Percentiles rank a stretch among this genome's conserved stretches.
Evolutionary conservation across 2,329 filamentous ascomycete species (phyloP).

Genomic region (Aspergillus sp.): DNA sequence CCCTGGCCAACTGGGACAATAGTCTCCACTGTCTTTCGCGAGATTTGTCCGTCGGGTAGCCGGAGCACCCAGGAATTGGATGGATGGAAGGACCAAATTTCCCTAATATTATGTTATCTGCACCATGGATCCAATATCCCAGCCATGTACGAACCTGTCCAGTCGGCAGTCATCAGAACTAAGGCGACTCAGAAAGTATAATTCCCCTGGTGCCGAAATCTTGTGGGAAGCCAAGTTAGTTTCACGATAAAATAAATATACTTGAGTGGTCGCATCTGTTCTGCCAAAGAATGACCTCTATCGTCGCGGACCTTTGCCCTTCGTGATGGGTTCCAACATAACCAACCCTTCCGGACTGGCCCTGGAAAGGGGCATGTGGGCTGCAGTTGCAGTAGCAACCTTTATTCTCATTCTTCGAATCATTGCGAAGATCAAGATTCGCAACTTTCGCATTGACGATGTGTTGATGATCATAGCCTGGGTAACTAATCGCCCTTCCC

Average conservation of each 20-base stretch:
- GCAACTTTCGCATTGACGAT: constrained; percentile 32
- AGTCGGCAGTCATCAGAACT: not conserved
- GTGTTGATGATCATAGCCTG: constrained; percentile 32
- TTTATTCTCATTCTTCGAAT: constrained; percentile 31
- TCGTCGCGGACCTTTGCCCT: not conserved
- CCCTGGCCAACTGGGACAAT: not conserved
- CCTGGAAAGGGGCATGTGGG: constrained; percentile 31
- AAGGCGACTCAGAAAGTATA: constrained; percentile 1
- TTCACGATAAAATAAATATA: not conserved
- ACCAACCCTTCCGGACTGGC: constrained; percentile 21
- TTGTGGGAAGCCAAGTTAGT: not conserved
- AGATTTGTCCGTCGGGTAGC: not conserved
- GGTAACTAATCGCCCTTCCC: constrained; percentile 17
- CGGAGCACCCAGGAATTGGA: not conserved
- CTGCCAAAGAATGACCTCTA: not conserved
- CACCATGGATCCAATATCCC: constrained; percentile 8
- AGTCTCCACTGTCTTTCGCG: not conserved
- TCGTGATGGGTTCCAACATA: constrained; percentile 3
- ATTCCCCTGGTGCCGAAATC: not conserved
- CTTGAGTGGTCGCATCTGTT: not conserved
- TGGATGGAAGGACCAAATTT: not conserved
- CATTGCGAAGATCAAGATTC: constrained; percentile 34
- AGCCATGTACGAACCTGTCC: not conserved
- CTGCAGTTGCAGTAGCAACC: constrained; percentile 27
- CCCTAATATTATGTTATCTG: constrained; percentile 9